Percentiles rank a stretch among this genome's conserved stretches.
phyloP scores from a whole-genome alignment of 2,329 filamentous ascomycete species.

The Pyrenophora tritici-repentis region DNA sequence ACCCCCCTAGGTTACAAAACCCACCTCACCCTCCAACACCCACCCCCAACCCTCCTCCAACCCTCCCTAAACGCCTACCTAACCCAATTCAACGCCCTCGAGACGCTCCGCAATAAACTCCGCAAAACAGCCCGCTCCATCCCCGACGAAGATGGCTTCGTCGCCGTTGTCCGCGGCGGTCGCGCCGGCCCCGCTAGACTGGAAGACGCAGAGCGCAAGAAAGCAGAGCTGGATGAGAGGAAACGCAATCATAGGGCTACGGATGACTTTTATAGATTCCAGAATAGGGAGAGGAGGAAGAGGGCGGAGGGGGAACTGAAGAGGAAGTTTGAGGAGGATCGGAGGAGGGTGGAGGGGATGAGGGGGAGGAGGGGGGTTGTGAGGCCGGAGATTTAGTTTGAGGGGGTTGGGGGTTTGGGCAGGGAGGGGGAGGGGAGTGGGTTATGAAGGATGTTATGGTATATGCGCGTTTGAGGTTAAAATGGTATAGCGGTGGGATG shows the following conservation, averaged over 20 bases:
- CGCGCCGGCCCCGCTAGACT: slow-evolving; percentile 72
- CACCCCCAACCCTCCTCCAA: slow-evolving; percentile 69
- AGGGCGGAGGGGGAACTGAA: slow-evolving; percentile 71
- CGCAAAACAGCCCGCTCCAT: slow-evolving; percentile 70
- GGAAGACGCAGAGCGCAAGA: slow-evolving; percentile 66
- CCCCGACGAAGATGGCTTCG: slow-evolving; percentile 93
- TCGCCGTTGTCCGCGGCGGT: slow-evolving; percentile 82
- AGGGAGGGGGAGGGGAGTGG: slow-evolving; percentile 1
- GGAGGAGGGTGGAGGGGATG: slow-evolving; percentile 72
- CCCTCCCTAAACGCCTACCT: slow-evolving; percentile 83
- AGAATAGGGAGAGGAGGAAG: slow-evolving; percentile 79
- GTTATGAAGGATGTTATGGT: no score
- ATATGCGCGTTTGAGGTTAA: no score
- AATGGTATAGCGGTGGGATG: no score
- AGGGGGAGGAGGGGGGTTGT: slow-evolving; percentile 61
- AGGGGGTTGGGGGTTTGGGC: no score
- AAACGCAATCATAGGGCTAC: slow-evolving; percentile 62
- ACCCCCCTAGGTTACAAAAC: slow-evolving; percentile 57
- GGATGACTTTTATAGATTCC: slow-evolving; percentile 82
- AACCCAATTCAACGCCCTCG: slow-evolving; percentile 69
- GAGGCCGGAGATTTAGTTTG: slow-evolving; percentile 28
- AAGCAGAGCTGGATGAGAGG: slow-evolving; percentile 58
- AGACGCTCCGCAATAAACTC: slow-evolving; percentile 68
- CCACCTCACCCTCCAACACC: slow-evolving; percentile 75
- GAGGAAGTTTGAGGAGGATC: slow-evolving; percentile 76